These are phyloP conservation scores for Sedum album DNA, from an alignment of 164 flowering plant genomes.

Conservation along the genomic window DNA sequence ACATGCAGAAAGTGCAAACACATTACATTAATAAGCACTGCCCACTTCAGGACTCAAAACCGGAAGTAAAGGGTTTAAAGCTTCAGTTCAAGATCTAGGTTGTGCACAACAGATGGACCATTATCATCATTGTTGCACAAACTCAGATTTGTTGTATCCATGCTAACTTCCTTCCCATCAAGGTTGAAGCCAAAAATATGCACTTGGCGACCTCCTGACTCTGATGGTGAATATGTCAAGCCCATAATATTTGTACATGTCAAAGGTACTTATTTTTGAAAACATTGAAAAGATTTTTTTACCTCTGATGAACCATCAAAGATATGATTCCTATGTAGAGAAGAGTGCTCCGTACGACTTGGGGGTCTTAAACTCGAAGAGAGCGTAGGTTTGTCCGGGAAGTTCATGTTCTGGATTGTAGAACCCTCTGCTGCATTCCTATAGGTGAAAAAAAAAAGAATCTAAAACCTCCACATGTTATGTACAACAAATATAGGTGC, in stretches of 20 bases:
- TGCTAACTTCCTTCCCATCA: neutral
- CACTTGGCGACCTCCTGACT: neutral
- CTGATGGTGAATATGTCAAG: neutral
- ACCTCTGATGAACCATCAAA: neutral
- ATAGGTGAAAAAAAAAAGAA: neutral
- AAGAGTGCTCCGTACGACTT: neutral
- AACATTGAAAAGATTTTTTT: neutral
- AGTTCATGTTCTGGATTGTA: neutral
- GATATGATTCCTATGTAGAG: neutral
- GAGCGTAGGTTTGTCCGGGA: neutral
- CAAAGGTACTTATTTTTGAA: neutral
- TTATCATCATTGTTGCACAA: neutral
- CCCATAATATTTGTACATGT: neutral
- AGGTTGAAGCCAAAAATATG: neutral
- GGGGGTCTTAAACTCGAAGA: neutral
- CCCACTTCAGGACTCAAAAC: neutral
- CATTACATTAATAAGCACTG: neutral
- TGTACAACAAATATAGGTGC: neutral
- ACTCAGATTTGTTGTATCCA: neutral
- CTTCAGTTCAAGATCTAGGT: conserved; percentile 7
- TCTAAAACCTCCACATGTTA: neutral
- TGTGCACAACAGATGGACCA: conserved; percentile 9
- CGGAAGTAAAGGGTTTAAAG: neutral
- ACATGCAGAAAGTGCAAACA: neutral
- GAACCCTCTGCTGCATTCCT: neutral